These are phyloP conservation scores for Penicillium sp. DNA, from an alignment of 2,329 filamentous ascomycete species.

Conservation along the genomic window DNA sequence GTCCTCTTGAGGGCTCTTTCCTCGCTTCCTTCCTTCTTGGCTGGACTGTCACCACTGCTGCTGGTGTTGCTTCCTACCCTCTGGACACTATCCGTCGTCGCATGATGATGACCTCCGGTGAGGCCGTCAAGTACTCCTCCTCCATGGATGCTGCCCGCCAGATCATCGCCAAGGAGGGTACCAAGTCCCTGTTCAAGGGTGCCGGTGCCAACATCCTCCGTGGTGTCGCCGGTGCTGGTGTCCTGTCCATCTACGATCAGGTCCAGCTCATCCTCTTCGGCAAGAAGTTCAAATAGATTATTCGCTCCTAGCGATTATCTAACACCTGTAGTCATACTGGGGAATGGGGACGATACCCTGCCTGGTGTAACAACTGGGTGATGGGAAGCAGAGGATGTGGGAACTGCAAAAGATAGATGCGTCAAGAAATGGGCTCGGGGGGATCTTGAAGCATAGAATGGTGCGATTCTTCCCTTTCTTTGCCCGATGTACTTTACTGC, in stretches of 20 bases:
- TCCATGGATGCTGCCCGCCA: slow-evolving; percentile 93
- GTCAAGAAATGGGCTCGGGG: slow-evolving; percentile 42
- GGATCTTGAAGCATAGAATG: slow-evolving; percentile 51
- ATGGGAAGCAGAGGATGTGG: slow-evolving; percentile 36
- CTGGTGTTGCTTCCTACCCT: slow-evolving; percentile 99
- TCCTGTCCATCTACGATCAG: slow-evolving; percentile 99
- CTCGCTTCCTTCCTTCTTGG: slow-evolving; percentile 98
- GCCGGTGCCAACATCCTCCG: slow-evolving; percentile 99
- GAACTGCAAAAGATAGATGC: slow-evolving; percentile 50
- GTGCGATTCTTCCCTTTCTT: slow-evolving; percentile 48
- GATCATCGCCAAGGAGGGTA: slow-evolving; percentile 96
- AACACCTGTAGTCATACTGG: slow-evolving; percentile 28
- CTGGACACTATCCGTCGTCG: slow-evolving; percentile 99
- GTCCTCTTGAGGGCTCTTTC: slow-evolving; percentile 96
- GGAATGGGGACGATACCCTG: slow-evolving; percentile 31
- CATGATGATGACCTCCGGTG: slow-evolving; percentile 99
- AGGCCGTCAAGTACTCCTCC: slow-evolving; percentile 99
- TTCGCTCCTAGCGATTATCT: slow-evolving; percentile 20
- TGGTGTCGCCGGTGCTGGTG: slow-evolving; percentile 99
- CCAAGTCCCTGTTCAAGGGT: slow-evolving; percentile 99
- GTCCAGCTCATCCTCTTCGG: slow-evolving; percentile 99
- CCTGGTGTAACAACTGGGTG: slow-evolving; percentile 33
- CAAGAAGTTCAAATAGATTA: slow-evolving; percentile 87
- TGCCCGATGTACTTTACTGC: slow-evolving; percentile 55
- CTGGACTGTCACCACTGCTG: slow-evolving; percentile 99